Base-by-base conservation (phyloP, 352 stramenopile genomes). In the Phytophthora vignae region DNA sequence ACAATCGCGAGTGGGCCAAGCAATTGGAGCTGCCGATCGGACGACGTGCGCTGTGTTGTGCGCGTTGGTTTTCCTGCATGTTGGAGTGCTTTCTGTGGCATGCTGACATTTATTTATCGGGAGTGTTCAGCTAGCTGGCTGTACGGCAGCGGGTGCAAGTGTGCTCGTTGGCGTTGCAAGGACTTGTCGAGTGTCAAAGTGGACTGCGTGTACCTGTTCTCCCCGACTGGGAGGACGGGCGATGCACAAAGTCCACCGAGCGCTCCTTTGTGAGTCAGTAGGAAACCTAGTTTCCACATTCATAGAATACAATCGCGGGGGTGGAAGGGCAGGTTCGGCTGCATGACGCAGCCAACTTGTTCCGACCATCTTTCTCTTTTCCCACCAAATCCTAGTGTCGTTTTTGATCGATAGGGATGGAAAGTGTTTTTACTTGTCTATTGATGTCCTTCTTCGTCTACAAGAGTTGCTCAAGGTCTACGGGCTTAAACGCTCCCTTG, bases 401-500 rank as follows among this genome's bases (percentile, higher is more conserved):
- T 42, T n/a, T 4, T 36, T 33, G 33, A 14, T 40, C 14, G 36
- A 2, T n/a, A 44, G 12, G 6, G 15, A 49, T 21, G 14, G 15
- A 17, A 9, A 21, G 42, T 49, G 6, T 53, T 27, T 53, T 12
- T 40, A 55, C 33, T 9, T 58, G 29, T 69, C 63, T 64, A 70
- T 58, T 64, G 29, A 55, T 25, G 17, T 22, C 12, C 11, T 52
- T 15, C 6, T 19, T 44, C 33, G 42, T 67, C 49, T 79, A 83
- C 17, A 96, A 44, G 14, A 96, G 82, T 40, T 92, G 72, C 36
- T 96, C 83, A 27, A 96, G 78, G 55, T 94, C 88, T 7, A 95
- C 79, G 0, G 90, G 87, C 27, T 90, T 79, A 67, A 92, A 96
- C 22, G 67, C 11, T 7, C 84, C 87, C 62, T 93, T 97, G 22